These are phyloP conservation scores for Mucor sp. DNA, from an alignment of 371 early-diverging fungal species.

Conservation along the genomic window DNA sequence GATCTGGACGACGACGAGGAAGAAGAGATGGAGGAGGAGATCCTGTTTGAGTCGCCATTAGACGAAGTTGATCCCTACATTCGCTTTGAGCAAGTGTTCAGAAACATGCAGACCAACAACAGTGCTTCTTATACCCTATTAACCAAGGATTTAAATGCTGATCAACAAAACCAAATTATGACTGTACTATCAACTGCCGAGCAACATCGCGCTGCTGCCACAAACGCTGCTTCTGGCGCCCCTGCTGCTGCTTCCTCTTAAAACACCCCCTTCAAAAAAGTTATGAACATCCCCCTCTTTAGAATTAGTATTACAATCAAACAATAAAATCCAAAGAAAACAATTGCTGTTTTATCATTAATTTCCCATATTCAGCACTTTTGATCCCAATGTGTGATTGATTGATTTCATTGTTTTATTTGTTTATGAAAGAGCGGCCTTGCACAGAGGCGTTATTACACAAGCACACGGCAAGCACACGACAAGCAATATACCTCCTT, in stretches of 20 bases:
- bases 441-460: no score
- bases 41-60: conserved; percentile 81
- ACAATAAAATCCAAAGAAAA: background rate
- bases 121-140: conserved; percentile 51
- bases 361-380: background rate
- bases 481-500: background rate
- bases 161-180: conserved; percentile 51
- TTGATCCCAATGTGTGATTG: background rate
- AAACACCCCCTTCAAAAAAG: background rate
- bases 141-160: conserved; percentile 53
- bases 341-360: background rate
- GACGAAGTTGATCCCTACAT: conserved; percentile 85
- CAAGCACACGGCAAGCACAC: no score
- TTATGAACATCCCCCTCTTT: background rate
- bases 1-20: conserved; percentile 57
- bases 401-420: background rate
- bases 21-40: conserved; percentile 75
- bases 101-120: conserved; percentile 46
- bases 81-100: conserved; percentile 59
- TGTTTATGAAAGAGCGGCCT: no score
- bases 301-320: background rate
- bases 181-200: conserved; percentile 46
- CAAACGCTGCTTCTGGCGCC: conserved; percentile 4
- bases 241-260: background rate
- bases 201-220: conserved; percentile 32